Evolutionary conservation across 2,329 filamentous ascomycete genomes (phyloP).

Genomic region (Claviceps capensis): DNA sequence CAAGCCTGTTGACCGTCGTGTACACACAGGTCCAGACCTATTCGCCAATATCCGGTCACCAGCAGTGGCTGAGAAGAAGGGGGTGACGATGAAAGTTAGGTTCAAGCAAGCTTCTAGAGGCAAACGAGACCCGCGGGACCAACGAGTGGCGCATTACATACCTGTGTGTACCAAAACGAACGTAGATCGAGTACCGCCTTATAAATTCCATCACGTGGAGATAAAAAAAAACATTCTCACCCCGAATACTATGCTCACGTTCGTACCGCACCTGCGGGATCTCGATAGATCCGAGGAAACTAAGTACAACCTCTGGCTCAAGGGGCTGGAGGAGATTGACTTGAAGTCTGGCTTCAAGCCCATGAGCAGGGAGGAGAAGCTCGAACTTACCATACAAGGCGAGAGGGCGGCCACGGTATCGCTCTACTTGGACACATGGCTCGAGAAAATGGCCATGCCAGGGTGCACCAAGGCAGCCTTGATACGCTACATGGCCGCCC

Average conservation of each 20-base stretch:
- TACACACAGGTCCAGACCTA: slow-evolving; percentile 30
- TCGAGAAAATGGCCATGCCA: slow-evolving; percentile 34
- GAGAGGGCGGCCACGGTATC: slow-evolving; percentile 38
- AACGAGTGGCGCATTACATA: slow-evolving; percentile 25
- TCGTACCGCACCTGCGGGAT: slow-evolving; percentile 45
- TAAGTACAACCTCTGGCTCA: slow-evolving; percentile 41
- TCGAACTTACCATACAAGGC: slow-evolving; percentile 32
- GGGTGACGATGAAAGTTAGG: slow-evolving; percentile 33
- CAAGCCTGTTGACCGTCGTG: slow-evolving; percentile 24
- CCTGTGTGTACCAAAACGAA: slow-evolving; percentile 35
- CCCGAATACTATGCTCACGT: slow-evolving; percentile 45
- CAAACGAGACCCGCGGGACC: slow-evolving; percentile 32
- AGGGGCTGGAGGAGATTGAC: slow-evolving; percentile 44
- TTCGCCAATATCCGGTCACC: slow-evolving; percentile 31
- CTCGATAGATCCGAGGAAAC: slow-evolving; percentile 41
- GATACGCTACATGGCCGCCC: slow-evolving; percentile 38
- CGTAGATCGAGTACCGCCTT: slow-evolving; percentile 39
- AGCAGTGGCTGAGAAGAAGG: slow-evolving; percentile 21
- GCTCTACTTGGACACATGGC: slow-evolving; percentile 40
- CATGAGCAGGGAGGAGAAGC: slow-evolving; percentile 37
- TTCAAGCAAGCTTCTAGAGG: slow-evolving; percentile 34
- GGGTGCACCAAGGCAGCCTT: slow-evolving; percentile 38
- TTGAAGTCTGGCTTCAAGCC: slow-evolving; percentile 43
- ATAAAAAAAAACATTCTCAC: slow-evolving; percentile 46
- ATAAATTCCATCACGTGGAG: slow-evolving; percentile 46